Evolutionary conservation across 2,329 filamentous ascomycete genomes (phyloP), one percentile per base, ranked within the genome.

Genomic region (Dothidotthia symphoricarpi): DNA sequence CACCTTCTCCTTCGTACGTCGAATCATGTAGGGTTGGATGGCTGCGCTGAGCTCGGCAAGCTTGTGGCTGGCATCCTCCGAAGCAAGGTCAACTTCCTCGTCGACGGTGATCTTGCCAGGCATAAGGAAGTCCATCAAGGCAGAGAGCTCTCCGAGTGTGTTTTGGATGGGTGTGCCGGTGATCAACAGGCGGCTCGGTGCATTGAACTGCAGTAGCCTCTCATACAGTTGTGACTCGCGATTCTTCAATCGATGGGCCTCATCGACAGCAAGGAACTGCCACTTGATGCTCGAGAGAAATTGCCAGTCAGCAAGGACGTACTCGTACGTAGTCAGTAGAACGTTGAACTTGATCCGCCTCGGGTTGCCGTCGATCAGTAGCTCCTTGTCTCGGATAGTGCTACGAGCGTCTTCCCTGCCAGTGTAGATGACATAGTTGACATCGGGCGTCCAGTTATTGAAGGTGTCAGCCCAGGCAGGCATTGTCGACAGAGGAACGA

Each of bases 391-490:
- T 25, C 85, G 83, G 47, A 98, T 95, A 53, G 89, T 91, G 49
- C 77, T 84, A 29, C 94, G 86, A 22, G 93, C 85, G 24, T 85
- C 80, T 63, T 93, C 86, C 37, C 89, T 91, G 34, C 94, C 93
- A 35, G 91, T 88, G 67, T 98, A 98, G 36, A 96, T 88, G 41
- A 98, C 87, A 66, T 96, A 97, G 67, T 98, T 97, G 47, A 97
- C 70, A 61, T 97, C 91, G 0, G 93, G 93, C 3, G 93, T 83
- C 93, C 93, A 98, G 49, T 86, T 76, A 66, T 96, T 93, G 68
- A 98, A 96, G 0, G 93, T 98, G 60, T 98, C 93, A 30, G 88
- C 93, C 93, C 93, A 98, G 2, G 93, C 89, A 6, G 93, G 91
- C 71, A 98, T 95, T 31, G 95, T 95, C 44, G 91, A 97, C 16